phyloP scores from a whole-genome alignment of 2,329 filamentous ascomycete genomes.

The Microcyclosporella mali region DNA sequence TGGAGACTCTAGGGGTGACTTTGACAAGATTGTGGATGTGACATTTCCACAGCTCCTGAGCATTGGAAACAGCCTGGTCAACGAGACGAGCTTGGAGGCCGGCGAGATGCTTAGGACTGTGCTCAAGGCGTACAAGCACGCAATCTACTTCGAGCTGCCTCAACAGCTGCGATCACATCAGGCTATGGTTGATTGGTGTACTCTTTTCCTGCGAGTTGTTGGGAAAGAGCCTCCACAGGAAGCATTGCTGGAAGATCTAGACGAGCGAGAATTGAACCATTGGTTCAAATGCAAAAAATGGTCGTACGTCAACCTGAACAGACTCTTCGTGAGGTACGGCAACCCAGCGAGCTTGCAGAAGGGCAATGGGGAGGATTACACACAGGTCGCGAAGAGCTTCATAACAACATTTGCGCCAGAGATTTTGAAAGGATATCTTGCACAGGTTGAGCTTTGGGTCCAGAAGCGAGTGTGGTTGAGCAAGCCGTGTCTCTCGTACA shows the following conservation, averaged over 20 bases:
- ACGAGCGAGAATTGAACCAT: slow-evolving; percentile 86
- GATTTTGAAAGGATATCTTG: slow-evolving; percentile 89
- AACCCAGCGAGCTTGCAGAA: slow-evolving; percentile 72
- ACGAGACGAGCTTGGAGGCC: slow-evolving; percentile 87
- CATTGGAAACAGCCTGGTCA: slow-evolving; percentile 82
- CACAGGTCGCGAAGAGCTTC: slow-evolving; percentile 83
- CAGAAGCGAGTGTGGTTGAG: slow-evolving; percentile 91
- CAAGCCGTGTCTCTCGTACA: slow-evolving; percentile 88
- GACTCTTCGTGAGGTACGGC: slow-evolving; percentile 88
- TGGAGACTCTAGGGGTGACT: slow-evolving; percentile 73
- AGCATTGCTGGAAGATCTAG: slow-evolving; percentile 70
- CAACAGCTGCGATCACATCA: slow-evolving; percentile 69
- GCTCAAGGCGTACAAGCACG: slow-evolving; percentile 96
- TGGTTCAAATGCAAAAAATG: slow-evolving; percentile 99
- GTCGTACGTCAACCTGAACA: slow-evolving; percentile 96
- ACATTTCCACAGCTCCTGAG: slow-evolving; percentile 82
- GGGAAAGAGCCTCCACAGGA: slow-evolving; percentile 74
- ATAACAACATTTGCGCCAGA: slow-evolving; percentile 87
- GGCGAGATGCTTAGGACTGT: slow-evolving; percentile 95
- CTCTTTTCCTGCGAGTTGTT: slow-evolving; percentile 84
- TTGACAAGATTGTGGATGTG: slow-evolving; percentile 87
- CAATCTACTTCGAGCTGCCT: slow-evolving; percentile 87
- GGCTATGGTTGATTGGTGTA: slow-evolving; percentile 90
- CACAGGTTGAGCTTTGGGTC: slow-evolving; percentile 96
- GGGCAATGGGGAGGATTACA: slow-evolving; percentile 67